phyloP scores from a whole-genome alignment of 2,329 filamentous ascomycete species.

The Clonostachys chloroleuca region DNA sequence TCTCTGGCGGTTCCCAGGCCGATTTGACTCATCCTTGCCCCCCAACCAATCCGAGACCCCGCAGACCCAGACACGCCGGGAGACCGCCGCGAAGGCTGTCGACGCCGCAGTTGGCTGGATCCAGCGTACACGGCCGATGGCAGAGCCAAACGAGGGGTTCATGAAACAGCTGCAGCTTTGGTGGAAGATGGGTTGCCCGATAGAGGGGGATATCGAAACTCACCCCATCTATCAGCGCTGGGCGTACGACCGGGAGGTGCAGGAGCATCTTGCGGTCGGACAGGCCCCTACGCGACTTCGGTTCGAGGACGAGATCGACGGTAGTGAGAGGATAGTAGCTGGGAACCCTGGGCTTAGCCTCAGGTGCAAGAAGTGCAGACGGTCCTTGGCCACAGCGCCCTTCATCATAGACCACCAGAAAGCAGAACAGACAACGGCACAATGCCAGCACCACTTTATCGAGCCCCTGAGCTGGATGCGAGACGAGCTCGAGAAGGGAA shows the following conservation, averaged over 20 bases:
- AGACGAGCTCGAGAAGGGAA: slow-evolving; percentile 71
- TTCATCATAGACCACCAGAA: slow-evolving; percentile 63
- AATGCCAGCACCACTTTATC: slow-evolving; percentile 83
- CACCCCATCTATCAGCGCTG: slow-evolving; percentile 77
- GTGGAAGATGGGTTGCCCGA: slow-evolving; percentile 80
- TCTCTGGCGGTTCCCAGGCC: slow-evolving; percentile 60
- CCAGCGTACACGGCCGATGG: slow-evolving; percentile 66
- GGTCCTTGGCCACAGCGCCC: slow-evolving; percentile 45
- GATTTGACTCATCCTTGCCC: slow-evolving; percentile 27
- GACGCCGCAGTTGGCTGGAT: slow-evolving; percentile 63
- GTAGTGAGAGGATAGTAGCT: not conserved
- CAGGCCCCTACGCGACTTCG: slow-evolving; percentile 78
- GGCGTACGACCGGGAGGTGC: slow-evolving; percentile 50
- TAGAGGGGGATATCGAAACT: slow-evolving; percentile 48
- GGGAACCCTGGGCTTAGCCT: slow-evolving; percentile 31
- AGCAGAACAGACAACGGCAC: slow-evolving; percentile 7
- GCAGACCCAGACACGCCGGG: slow-evolving; percentile 14
- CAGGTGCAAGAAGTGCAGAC: slow-evolving; percentile 88
- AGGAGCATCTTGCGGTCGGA: slow-evolving; percentile 61
- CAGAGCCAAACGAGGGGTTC: slow-evolving; percentile 89
- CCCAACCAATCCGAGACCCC: slow-evolving; percentile 23
- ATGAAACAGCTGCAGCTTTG: slow-evolving; percentile 85
- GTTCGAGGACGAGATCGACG: slow-evolving; percentile 69
- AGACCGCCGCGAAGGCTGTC: slow-evolving; percentile 42
- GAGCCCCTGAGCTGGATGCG: slow-evolving; percentile 97